These are phyloP conservation scores for Berberis thunbergii DNA, from an alignment of 164 flowering plant genomes.

Conservation along the genomic window DNA sequence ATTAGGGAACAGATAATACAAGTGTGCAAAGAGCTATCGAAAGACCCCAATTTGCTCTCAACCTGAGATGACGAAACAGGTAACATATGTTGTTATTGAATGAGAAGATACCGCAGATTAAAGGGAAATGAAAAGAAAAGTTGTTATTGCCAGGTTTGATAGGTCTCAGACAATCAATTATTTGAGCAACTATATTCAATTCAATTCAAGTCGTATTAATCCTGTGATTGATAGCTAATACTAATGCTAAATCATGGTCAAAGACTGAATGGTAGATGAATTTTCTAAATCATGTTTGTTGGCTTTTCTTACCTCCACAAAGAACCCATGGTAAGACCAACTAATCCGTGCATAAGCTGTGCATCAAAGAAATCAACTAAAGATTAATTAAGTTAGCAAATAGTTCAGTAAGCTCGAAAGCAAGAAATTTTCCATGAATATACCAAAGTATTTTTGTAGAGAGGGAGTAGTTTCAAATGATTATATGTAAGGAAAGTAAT, in stretches of 20 bases:
- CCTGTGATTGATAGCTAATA: not conserved
- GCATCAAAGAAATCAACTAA: conserved; percentile 1
- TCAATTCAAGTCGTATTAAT: too few relatives aligned
- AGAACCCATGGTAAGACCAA: conserved; percentile 85
- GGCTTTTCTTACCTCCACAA: conserved; percentile 67
- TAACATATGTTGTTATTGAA: not conserved
- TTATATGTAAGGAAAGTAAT: too few relatives aligned
- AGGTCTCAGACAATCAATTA: not conserved
- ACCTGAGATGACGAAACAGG: conserved; percentile 36
- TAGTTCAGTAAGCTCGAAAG: too few relatives aligned
- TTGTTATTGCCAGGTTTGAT: not conserved
- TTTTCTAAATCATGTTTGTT: not conserved
- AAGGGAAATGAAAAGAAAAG: not conserved
- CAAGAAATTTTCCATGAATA: too few relatives aligned
- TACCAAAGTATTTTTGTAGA: too few relatives aligned
- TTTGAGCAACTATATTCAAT: not conserved
- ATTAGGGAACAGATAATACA: conserved; percentile 28
- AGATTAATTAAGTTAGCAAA: not conserved
- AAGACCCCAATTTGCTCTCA: conserved; percentile 56
- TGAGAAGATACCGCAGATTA: not conserved
- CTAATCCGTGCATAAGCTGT: conserved; percentile 87
- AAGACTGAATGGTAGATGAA: not conserved
- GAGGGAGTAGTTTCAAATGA: too few relatives aligned
- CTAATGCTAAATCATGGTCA: not conserved
- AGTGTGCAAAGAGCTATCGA: conserved; percentile 66